These are phyloP conservation scores for Cladophialophora immunda DNA, from an alignment of 2,329 filamentous ascomycete species.

Conservation along the genomic window DNA sequence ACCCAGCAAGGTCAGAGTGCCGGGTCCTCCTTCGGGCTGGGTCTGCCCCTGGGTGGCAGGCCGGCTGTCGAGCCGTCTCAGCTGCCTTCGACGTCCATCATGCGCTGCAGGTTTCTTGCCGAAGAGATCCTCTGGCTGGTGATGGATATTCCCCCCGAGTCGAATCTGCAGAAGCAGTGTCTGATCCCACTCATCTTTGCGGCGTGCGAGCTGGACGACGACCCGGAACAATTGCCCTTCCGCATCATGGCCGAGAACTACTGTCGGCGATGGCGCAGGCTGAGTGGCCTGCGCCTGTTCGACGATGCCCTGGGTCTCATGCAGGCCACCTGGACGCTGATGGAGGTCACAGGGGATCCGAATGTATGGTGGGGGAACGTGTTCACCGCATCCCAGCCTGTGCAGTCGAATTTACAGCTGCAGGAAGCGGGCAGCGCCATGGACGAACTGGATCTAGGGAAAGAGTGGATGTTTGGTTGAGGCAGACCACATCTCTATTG, in stretches of 20 bases:
- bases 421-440: neutral
- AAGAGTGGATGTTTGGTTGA: conserved; percentile 4
- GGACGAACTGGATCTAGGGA: neutral
- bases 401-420: neutral
- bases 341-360: neutral
- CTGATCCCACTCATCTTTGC: conserved; percentile 14
- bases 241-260: conserved; percentile 14
- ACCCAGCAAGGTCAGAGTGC: neutral
- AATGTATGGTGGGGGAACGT: conserved; percentile 19
- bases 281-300: neutral
- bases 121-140: conserved; percentile 20
- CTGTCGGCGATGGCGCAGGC: conserved; percentile 13
- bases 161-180: conserved; percentile 18
- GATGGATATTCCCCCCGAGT: conserved; percentile 4
- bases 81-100: conserved; percentile 7
- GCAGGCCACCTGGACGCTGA: conserved; percentile 3
- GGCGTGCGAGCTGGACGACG: conserved; percentile 9
- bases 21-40: neutral
- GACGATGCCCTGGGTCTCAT: conserved; percentile 8
- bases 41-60: neutral
- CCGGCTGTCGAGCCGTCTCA: neutral
- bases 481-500: neutral
- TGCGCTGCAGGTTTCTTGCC: conserved; percentile 5
- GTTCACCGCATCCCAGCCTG: neutral
- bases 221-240: conserved; percentile 4